Evolutionary conservation across 257 asterid genomes (phyloP).

Genomic region (Salvia miltiorrhiza): DNA sequence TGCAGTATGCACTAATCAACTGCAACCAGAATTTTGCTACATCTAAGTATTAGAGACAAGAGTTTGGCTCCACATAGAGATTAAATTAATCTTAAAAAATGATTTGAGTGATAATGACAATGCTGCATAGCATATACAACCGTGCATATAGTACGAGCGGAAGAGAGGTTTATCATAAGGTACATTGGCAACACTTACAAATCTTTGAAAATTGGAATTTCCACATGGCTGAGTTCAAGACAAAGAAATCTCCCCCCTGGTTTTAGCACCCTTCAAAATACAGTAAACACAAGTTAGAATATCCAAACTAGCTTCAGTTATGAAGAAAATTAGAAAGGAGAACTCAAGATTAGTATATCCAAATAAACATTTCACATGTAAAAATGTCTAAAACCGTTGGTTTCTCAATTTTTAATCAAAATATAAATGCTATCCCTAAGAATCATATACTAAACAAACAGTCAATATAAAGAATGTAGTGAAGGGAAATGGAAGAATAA

Average conservation of each 20-base stretch:
- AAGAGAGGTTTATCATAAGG: slow-evolving; percentile 1
- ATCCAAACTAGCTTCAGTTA: not conserved
- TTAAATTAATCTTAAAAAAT: not conserved
- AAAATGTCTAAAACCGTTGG: no score
- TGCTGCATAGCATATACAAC: not conserved
- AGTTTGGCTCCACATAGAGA: not conserved
- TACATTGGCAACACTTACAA: slow-evolving; percentile 50
- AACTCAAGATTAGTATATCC: no score
- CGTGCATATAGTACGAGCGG: not conserved
- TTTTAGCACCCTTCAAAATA: slow-evolving; percentile 73
- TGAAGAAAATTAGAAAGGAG: not conserved
- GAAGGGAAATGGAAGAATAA: not conserved
- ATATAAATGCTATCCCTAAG: no score
- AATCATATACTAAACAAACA: no score
- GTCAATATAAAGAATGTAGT: not conserved
- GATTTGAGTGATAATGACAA: not conserved
- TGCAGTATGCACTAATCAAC: not conserved
- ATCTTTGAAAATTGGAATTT: slow-evolving; percentile 65
- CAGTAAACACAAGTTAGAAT: slow-evolving; percentile 16
- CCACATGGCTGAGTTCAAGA: slow-evolving; percentile 93
- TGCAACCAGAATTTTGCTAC: not conserved
- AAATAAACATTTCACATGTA: no score
- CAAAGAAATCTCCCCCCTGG: slow-evolving; percentile 96
- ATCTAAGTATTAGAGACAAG: not conserved
- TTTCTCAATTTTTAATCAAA: no score